Conservation (phyloP, 495 filamentous ascomycete genomes). For the Penicillium waksmanii region DNA sequence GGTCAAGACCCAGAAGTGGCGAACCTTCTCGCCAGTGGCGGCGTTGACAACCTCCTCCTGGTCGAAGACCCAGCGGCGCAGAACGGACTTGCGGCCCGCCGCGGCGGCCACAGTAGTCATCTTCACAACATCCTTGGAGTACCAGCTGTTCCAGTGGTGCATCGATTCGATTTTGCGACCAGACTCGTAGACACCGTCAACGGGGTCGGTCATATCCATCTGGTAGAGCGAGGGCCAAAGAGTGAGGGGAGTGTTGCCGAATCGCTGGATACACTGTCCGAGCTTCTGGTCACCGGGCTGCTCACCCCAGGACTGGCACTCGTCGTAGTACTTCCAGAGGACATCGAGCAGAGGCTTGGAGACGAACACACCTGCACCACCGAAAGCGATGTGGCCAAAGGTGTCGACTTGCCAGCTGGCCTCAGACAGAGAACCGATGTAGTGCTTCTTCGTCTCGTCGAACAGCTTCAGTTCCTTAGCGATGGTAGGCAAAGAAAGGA, state of each 20-base stretch:
- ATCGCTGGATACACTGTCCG: conserved; percentile 62
- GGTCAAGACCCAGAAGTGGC: conserved; percentile 58
- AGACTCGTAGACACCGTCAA: conserved; percentile 66
- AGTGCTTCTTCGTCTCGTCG: conserved; percentile 55
- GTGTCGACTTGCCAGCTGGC: conserved; percentile 59
- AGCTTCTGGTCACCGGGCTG: conserved; percentile 64
- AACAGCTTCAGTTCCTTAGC: conserved; percentile 56
- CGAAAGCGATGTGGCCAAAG: conserved; percentile 69
- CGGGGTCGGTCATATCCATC: conserved; percentile 63
- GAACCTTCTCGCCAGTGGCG: conserved; percentile 40
- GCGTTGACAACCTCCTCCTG: conserved; percentile 51
- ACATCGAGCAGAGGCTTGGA: conserved; percentile 60
- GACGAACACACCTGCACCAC: conserved; percentile 71
- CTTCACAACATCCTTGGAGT: conserved; percentile 56
- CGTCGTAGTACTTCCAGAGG: conserved; percentile 55
- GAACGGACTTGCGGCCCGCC: conserved; percentile 62
- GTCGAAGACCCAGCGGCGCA: conserved; percentile 65
- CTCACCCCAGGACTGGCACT: conserved; percentile 56
- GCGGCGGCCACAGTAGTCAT: conserved; percentile 60
- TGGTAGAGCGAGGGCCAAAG: conserved; percentile 63
- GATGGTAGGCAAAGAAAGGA: conserved; percentile 61
- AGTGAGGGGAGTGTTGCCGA: conserved; percentile 58
- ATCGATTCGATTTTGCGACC: conserved; percentile 60
- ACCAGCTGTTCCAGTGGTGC: conserved; percentile 68
- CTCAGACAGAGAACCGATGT: conserved; percentile 68